These are phyloP conservation scores for Aschersonia sp. DNA, from an alignment of 2,329 filamentous ascomycete genomes.

Conservation along the genomic window DNA sequence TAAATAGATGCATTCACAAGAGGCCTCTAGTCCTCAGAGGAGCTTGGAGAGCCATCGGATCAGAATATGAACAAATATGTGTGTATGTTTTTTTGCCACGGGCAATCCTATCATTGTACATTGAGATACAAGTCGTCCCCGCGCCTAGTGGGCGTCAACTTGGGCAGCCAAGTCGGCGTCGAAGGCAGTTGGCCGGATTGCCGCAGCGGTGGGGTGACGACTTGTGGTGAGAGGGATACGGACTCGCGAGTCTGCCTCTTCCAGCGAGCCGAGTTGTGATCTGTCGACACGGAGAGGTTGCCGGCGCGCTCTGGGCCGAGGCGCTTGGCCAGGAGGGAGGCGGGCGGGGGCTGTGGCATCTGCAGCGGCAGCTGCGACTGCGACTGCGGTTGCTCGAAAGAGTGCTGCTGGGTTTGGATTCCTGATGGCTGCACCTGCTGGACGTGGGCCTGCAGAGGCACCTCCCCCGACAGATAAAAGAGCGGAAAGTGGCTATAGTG, in stretches of 20 bases:
- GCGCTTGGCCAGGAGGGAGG: conserved; percentile 36
- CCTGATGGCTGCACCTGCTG: no score
- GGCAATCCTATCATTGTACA: conserved; percentile 23
- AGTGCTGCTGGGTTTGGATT: no score
- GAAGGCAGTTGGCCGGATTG: conserved; percentile 3
- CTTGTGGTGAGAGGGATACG: conserved; percentile 1
- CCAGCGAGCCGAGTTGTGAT: conserved; percentile 1
- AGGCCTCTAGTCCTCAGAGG: neutral
- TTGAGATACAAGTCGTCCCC: conserved; percentile 51
- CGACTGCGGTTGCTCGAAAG: no score
- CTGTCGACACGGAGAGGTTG: conserved; percentile 23
- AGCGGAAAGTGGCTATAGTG: no score
- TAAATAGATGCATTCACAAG: no score
- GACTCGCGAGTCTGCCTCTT: conserved; percentile 2
- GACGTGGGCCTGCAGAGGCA: no score
- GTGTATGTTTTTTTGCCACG: no score
- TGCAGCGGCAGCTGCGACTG: neutral
- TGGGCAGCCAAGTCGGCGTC: conserved; percentile 29
- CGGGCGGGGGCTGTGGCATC: neutral
- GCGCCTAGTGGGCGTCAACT: conserved; percentile 49
- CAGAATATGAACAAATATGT: neutral
- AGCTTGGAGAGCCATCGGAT: neutral
- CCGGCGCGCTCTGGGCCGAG: conserved; percentile 34
- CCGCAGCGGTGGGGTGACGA: neutral
- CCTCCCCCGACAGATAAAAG: no score